These are phyloP conservation scores for Aspergillus ibericus DNA, from an alignment of 2,329 filamentous ascomycete species.

Conservation along the genomic window DNA sequence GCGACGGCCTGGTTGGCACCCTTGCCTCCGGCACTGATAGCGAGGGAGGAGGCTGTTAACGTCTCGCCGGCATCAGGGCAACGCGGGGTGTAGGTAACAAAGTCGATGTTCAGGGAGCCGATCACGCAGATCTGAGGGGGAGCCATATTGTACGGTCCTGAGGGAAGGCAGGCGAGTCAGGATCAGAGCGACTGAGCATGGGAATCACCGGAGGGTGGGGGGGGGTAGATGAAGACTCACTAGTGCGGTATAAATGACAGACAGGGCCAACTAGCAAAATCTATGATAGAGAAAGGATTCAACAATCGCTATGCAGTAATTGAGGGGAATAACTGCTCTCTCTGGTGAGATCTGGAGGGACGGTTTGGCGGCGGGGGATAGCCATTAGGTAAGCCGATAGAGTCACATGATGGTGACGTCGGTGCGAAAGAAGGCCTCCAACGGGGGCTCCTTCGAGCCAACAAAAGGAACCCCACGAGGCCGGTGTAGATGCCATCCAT, in stretches of 20 bases:
- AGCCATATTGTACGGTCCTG: slow-evolving; percentile 30
- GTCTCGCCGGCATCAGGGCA: slow-evolving; percentile 86
- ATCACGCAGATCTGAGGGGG: slow-evolving; percentile 69
- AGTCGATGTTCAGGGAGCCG: slow-evolving; percentile 91
- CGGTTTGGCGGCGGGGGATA: neutral
- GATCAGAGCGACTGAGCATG: neutral
- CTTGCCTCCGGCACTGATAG: slow-evolving; percentile 84
- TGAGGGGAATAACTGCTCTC: neutral
- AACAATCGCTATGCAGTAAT: neutral
- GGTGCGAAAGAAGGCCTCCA: neutral
- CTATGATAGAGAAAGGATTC: neutral
- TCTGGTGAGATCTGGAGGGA: neutral
- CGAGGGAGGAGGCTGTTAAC: slow-evolving; percentile 74
- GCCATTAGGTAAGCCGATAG: neutral
- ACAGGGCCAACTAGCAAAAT: neutral
- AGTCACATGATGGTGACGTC: neutral
- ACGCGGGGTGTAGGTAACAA: slow-evolving; percentile 82
- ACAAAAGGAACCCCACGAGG: too few relatives aligned
- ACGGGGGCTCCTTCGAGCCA: too few relatives aligned
- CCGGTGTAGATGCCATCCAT: too few relatives aligned
- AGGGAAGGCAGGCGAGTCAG: neutral
- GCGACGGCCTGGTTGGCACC: slow-evolving; percentile 94
- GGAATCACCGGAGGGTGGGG: neutral
- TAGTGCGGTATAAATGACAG: neutral
- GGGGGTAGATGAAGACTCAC: neutral